Percentiles rank a stretch among this genome's conserved stretches.
These are phyloP conservation scores for Cyclotella sp. DNA, from an alignment of 108 stramenopile species.

Conservation along the genomic window DNA sequence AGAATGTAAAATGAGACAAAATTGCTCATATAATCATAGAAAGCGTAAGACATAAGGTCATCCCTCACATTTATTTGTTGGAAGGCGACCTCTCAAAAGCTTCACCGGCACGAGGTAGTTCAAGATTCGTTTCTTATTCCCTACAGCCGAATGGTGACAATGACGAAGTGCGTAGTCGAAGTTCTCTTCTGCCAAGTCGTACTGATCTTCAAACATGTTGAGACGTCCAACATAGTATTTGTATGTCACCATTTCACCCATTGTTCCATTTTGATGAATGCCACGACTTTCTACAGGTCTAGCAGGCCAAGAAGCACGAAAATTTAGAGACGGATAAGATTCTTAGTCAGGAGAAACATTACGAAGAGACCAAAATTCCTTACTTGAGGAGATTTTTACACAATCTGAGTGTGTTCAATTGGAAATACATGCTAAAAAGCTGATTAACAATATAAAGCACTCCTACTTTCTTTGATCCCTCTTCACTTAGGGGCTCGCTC, in stretches of 20 bases:
- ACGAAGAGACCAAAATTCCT: slow-evolving; percentile 19
- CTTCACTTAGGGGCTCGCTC: slow-evolving; percentile 58
- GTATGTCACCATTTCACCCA: slow-evolving; percentile 93
- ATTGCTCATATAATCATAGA: neutral
- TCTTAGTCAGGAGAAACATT: neutral
- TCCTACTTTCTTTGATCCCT: slow-evolving; percentile 84
- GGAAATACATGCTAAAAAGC: slow-evolving; percentile 94
- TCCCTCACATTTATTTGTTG: slow-evolving; percentile 70
- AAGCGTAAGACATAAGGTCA: slow-evolving; percentile 4
- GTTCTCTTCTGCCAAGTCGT: slow-evolving; percentile 85
- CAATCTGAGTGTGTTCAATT: slow-evolving; percentile 90
- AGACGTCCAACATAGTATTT: slow-evolving; percentile 91
- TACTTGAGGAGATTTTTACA: slow-evolving; percentile 89
- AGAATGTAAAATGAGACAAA: slow-evolving; percentile 7
- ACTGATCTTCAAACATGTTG: slow-evolving; percentile 95
- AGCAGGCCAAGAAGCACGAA: neutral
- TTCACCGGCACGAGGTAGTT: slow-evolving; percentile 93
- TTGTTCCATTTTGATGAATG: slow-evolving; percentile 72
- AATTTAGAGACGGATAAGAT: neutral
- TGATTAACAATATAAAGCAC: slow-evolving; percentile 89
- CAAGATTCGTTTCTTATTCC: slow-evolving; percentile 89
- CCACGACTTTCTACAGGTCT: slow-evolving; percentile 63
- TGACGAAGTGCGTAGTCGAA: slow-evolving; percentile 88
- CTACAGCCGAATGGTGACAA: slow-evolving; percentile 69
- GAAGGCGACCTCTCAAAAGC: slow-evolving; percentile 84